Evolutionary conservation across 768 basidiomycete genomes (phyloP), one percentile per base, ranked within the genome.

Genomic region (Crassisporium funariophilum): DNA sequence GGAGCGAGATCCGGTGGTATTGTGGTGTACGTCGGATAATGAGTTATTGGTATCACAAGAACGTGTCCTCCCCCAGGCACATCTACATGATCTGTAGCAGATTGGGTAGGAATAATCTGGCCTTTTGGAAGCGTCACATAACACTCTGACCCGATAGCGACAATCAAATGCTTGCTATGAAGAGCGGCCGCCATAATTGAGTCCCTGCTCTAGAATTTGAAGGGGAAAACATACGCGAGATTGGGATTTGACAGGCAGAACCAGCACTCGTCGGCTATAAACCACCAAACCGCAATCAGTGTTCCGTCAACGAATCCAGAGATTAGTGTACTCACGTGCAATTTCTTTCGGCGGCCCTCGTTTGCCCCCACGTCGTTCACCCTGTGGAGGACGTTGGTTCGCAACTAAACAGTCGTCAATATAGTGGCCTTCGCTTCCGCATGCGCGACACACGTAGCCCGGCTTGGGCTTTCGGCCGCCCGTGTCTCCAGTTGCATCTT

Each of bases 41-140:
- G 97, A 0, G 89, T 83, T 59, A 99, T 92, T 11, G 92, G 91
- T 20, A 98, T 86, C 46, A 98, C 88, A 29, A 99, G 79, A 27
- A 95, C 86, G 63, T 99, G 97, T 0, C 97, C 97, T 16, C 97
- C 97, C 15, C 97, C 97, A 1, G 97, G 97, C 16, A 98, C 86
- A 53, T 67, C 60, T 10, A 67, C 66, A 55, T 73, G 68, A 31
- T 75, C 71, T 13, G 70, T 67, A 2, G 73, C 65, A 20, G 80
- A 76, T 35, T 84, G 83, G 5, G 93, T 95, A 13, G 91, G 89
- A 35, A 91, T 79, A 34, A 98, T 85, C 64, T 95, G 93, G 2
- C 97, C 97, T 64, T 97, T 98, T 0, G 97, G 90, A n/a, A 98
- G 71, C 0, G 97, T 95, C 39, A 98, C 69, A 70, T 99, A 99